Evolutionary conservation across 2,329 filamentous ascomycete genomes (phyloP).

Genomic region (Clonostachys solani): DNA sequence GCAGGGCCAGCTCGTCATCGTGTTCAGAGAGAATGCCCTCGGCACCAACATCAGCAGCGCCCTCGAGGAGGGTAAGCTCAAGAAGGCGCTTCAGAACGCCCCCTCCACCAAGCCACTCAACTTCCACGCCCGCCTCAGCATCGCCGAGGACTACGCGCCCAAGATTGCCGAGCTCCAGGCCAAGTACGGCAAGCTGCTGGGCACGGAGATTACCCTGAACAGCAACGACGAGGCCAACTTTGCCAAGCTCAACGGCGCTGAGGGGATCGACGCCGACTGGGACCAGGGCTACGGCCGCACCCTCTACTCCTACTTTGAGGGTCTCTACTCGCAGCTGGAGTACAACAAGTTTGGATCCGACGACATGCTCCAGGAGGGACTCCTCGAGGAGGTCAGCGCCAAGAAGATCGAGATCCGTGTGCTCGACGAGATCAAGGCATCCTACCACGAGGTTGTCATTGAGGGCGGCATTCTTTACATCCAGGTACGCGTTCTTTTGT

Average conservation of each 20-base stretch:
- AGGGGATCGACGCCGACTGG: neutral
- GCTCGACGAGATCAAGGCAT: slow-evolving; percentile 32
- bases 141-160: slow-evolving; percentile 13
- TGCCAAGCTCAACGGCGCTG: slow-evolving; percentile 23
- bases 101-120: slow-evolving; percentile 15
- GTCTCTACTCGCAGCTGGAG: slow-evolving; percentile 30
- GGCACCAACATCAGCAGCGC: slow-evolving; percentile 39
- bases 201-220: slow-evolving; percentile 33
- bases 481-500: no score
- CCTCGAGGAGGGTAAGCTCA: slow-evolving; percentile 27
- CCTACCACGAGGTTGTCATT: slow-evolving; percentile 41
- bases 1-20: slow-evolving; percentile 39
- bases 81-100: slow-evolving; percentile 40
- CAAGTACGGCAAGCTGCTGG: slow-evolving; percentile 30
- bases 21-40: slow-evolving; percentile 38
- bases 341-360: slow-evolving; percentile 40
- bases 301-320: slow-evolving; percentile 33
- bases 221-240: slow-evolving; percentile 38
- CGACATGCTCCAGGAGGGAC: slow-evolving; percentile 42
- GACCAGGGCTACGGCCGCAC: no score
- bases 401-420: slow-evolving; percentile 39
- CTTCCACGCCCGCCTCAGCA: slow-evolving; percentile 35
- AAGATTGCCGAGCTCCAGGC: slow-evolving; percentile 14
- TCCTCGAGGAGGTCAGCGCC: slow-evolving; percentile 38
- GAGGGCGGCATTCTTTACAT: slow-evolving; percentile 45